phyloP scores from a whole-genome alignment of 2,329 filamentous ascomycete species.

The Phaeophleospora eucalypticola region DNA sequence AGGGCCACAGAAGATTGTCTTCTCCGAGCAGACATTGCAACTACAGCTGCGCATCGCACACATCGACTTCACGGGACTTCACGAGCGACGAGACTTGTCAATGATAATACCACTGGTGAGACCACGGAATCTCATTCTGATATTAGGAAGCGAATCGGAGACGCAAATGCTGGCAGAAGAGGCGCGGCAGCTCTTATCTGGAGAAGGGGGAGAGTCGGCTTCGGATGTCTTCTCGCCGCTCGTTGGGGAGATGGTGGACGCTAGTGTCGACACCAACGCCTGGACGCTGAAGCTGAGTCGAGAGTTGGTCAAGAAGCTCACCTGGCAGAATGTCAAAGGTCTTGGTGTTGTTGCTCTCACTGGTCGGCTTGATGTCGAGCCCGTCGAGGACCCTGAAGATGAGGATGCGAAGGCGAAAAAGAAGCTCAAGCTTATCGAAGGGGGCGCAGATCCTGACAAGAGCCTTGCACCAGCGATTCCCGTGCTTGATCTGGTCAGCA shows the following conservation, averaged over 20 bases:
- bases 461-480: slow-evolving; percentile 37
- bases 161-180: slow-evolving; percentile 74
- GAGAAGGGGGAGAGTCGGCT: slow-evolving; percentile 22
- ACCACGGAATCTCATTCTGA: slow-evolving; percentile 89
- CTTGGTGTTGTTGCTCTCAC: slow-evolving; percentile 91
- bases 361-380: slow-evolving; percentile 59
- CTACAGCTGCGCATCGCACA: slow-evolving; percentile 75
- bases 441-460: slow-evolving; percentile 27
- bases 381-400: slow-evolving; percentile 37
- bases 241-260: slow-evolving; percentile 72
- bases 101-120: slow-evolving; percentile 94
- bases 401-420: slow-evolving; percentile 46
- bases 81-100: slow-evolving; percentile 88
- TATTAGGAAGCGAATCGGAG: slow-evolving; percentile 74
- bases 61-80: slow-evolving; percentile 86
- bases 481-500: slow-evolving; percentile 58
- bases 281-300: slow-evolving; percentile 93
- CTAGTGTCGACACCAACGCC: slow-evolving; percentile 94
- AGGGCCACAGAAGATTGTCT: slow-evolving; percentile 67
- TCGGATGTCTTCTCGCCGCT: slow-evolving; percentile 69
- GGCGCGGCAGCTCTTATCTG: slow-evolving; percentile 63
- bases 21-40: slow-evolving; percentile 59
- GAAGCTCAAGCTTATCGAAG: slow-evolving; percentile 49
- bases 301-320: slow-evolving; percentile 75
- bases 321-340: slow-evolving; percentile 91